These are phyloP conservation scores for Apiotrichum gracile DNA, from an alignment of 1,284 basidiomycete species.

Conservation along the genomic window DNA sequence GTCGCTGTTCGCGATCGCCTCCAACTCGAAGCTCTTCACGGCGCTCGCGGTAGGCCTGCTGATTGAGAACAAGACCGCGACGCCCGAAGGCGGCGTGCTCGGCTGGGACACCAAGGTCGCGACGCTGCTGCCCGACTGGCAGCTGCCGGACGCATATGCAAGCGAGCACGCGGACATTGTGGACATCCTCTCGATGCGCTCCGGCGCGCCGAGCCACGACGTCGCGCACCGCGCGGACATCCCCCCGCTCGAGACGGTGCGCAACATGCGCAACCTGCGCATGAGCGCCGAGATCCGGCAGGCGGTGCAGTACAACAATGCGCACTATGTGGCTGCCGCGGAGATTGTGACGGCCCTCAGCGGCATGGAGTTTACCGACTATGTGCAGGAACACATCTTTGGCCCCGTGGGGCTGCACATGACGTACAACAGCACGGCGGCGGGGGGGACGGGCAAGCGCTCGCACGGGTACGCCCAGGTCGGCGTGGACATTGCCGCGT, in stretches of 20 bases:
- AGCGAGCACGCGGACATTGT: slow-evolving; percentile 42
- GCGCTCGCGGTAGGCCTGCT: slow-evolving; percentile 46
- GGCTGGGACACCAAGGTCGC: slow-evolving; percentile 48
- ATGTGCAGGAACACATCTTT: slow-evolving; percentile 27
- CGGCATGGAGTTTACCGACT: slow-evolving; percentile 21
- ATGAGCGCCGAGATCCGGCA: slow-evolving; percentile 31
- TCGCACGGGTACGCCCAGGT: slow-evolving; percentile 17
- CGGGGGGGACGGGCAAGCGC: slow-evolving; percentile 10
- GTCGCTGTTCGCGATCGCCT: slow-evolving; percentile 49
- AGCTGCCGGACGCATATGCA: slow-evolving; percentile 44
- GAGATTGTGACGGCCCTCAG: slow-evolving; percentile 26
- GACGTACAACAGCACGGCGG: slow-evolving; percentile 17
- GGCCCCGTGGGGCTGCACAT: slow-evolving; percentile 31
- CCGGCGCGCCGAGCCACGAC: slow-evolving; percentile 33
- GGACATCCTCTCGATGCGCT: slow-evolving; percentile 42
- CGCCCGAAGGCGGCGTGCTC: slow-evolving; percentile 21
- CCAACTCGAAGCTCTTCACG: slow-evolving; percentile 51
- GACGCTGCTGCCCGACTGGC: slow-evolving; percentile 48
- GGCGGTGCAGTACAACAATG: slow-evolving; percentile 36
- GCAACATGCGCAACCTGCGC: slow-evolving; percentile 21
- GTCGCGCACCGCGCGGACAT: neutral
- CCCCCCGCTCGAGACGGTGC: slow-evolving; percentile 7
- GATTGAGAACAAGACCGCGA: slow-evolving; percentile 43
- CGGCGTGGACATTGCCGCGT: slow-evolving; percentile 9
- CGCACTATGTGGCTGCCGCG: slow-evolving; percentile 22